phyloP scores from a whole-genome alignment of 768 basidiomycete genomes.

The Russula lepida region DNA sequence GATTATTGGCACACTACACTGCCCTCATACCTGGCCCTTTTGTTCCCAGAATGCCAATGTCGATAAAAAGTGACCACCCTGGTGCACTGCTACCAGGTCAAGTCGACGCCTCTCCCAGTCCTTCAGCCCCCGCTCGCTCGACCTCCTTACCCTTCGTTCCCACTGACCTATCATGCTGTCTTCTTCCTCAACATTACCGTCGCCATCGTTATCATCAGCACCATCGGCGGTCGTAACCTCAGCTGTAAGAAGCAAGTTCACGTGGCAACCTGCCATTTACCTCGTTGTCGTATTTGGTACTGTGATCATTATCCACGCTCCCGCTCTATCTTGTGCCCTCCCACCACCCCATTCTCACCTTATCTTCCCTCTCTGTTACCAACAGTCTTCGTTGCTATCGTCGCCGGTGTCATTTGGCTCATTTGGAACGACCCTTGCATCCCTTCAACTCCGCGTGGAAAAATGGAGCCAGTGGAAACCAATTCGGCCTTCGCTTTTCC shows the following conservation, averaged over 20 bases:
- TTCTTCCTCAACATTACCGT: not conserved
- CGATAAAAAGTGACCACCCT: not conserved
- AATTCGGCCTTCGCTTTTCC: not conserved
- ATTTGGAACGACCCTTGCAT: not conserved
- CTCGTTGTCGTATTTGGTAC: constrained; percentile 6
- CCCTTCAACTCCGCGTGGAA: not conserved
- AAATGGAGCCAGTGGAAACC: not conserved
- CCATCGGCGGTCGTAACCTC: not conserved
- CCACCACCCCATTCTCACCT: not conserved
- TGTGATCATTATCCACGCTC: not conserved
- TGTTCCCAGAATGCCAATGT: not conserved
- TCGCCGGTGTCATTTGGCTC: not conserved
- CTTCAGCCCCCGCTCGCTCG: not conserved
- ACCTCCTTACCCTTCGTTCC: not conserved
- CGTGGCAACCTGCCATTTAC: constrained; percentile 5
- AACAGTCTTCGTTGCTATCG: constrained; percentile 9
- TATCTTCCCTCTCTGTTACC: not conserved
- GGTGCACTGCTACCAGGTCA: not conserved
- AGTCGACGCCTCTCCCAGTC: not conserved
- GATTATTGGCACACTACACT: not conserved
- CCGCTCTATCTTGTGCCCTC: not conserved
- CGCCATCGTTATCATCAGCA: not conserved
- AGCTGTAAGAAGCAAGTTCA: not conserved
- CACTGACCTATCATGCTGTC: not conserved
- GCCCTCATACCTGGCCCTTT: not conserved